Evolutionary conservation across 208 protist species (phyloP).

Genomic region (Jaenimonas drosophilae): DNA sequence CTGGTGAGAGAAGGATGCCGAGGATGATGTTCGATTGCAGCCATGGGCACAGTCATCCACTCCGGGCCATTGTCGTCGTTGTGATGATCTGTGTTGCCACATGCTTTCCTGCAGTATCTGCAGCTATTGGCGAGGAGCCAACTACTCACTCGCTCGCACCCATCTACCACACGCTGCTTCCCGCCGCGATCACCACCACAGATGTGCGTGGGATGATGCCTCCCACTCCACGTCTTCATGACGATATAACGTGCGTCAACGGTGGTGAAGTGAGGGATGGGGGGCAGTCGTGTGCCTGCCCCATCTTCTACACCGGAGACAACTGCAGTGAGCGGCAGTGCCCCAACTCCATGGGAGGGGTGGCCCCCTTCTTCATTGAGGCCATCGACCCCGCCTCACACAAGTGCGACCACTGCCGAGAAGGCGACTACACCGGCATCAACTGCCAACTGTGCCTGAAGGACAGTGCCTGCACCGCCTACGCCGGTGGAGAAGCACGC

Average conservation of each 20-base stretch:
- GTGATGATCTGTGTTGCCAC: not conserved
- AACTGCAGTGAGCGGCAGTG: slow-evolving; percentile 47
- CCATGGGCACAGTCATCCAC: too few relatives aligned
- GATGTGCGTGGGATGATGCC: not conserved
- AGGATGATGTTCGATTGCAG: too few relatives aligned
- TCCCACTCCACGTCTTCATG: not conserved
- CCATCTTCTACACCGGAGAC: slow-evolving; percentile 41
- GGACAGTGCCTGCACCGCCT: slow-evolving; percentile 25
- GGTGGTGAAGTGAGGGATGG: slow-evolving; percentile 15
- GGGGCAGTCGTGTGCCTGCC: slow-evolving; percentile 34
- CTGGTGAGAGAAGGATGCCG: too few relatives aligned
- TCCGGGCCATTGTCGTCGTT: not conserved
- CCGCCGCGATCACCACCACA: not conserved
- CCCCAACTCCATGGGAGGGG: slow-evolving; percentile 42
- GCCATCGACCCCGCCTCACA: slow-evolving; percentile 24
- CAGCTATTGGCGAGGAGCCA: not conserved
- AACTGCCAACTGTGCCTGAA: slow-evolving; percentile 62
- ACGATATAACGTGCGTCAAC: slow-evolving; percentile 27
- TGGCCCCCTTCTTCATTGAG: slow-evolving; percentile 15
- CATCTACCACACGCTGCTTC: not conserved
- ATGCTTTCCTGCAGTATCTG: not conserved
- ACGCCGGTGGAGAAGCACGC: slow-evolving; percentile 8
- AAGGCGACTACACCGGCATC: slow-evolving; percentile 29
- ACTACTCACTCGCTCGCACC: not conserved
- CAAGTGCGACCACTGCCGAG: slow-evolving; percentile 37